Evolutionary conservation across 2,329 filamentous ascomycete species (phyloP).

Genomic region (Diaporthe citrichinensis): DNA sequence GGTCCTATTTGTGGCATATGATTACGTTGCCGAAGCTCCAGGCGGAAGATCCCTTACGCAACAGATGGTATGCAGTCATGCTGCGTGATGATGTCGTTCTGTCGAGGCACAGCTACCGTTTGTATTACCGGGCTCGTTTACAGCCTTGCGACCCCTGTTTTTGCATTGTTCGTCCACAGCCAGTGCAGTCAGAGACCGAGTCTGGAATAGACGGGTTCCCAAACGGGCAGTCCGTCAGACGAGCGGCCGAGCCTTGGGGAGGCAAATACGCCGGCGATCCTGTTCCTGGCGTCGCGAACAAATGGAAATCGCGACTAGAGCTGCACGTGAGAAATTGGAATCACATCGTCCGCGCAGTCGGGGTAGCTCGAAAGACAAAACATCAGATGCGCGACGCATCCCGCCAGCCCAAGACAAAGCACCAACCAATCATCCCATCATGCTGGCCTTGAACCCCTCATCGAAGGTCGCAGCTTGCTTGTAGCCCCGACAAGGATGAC

Average conservation of each 20-base stretch:
- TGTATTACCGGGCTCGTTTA: background rate
- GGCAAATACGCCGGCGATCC: constrained; percentile 2
- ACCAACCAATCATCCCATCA: constrained; percentile 26
- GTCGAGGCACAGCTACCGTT: background rate
- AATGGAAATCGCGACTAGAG: constrained; percentile 21
- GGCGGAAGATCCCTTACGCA: constrained; percentile 13
- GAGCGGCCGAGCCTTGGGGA: constrained; percentile 7
- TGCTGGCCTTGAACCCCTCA: constrained; percentile 19
- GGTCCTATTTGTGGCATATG: constrained; percentile 13
- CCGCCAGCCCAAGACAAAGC: constrained; percentile 16
- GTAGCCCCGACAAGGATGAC: constrained; percentile 9
- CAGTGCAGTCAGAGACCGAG: constrained; percentile 13
- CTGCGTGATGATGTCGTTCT: constrained; percentile 33
- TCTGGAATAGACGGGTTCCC: constrained; percentile 11
- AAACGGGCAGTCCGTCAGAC: constrained; percentile 29
- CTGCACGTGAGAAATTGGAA: constrained; percentile 34
- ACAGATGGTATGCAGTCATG: background rate
- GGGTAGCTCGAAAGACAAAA: constrained; percentile 28
- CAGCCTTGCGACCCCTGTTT: constrained; percentile 27
- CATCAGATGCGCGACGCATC: constrained; percentile 13
- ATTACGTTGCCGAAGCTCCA: constrained; percentile 9
- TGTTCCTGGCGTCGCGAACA: constrained; percentile 11
- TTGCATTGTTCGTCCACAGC: background rate
- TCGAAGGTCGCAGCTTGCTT: constrained; percentile 24
- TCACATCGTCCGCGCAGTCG: constrained; percentile 20